Evolutionary conservation across 306 rosid species (phyloP), one percentile per base, ranked within the genome.

Genomic region (Quercus rubra): DNA sequence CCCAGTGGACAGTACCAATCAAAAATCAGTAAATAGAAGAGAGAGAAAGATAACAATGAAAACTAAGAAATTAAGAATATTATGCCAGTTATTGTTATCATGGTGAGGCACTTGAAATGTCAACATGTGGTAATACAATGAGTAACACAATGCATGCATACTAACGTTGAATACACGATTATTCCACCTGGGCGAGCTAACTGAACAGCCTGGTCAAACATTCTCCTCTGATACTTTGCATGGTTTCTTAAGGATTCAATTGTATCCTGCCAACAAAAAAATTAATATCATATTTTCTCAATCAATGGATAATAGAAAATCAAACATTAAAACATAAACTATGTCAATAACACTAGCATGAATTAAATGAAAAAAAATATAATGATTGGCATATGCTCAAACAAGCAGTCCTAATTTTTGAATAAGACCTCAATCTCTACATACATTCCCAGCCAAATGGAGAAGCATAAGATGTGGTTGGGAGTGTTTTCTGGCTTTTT

Each of bases 161-260:
- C 98, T 89, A 61, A 95, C 99, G 98, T 95, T 83, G 99, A 95
- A 83, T 95, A 95, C 62, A 95, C 96, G 18, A 95, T 79, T 35
- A 92, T 91, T 64, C 99, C 98, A 55, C 98, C 98, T 0, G 96
- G 89, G 20, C 93, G 88, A 79, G 85, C 97, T 80, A 95, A 80
- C 79, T 91, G 97, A 82, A 90, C 96, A 77, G 98, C 99, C 83
- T 95, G 99, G 80, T 95, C 97, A 76, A 95, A 86, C 98, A 92
- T 90, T 87, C 73, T 89, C 76, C 91, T 95, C 83, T 95, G 99
- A 79, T 95, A 92, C 76, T 81, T 95, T 4, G 85, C 94, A 73
- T 95, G 98, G 64, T 61, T 77, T 83, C 93, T 91, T 77, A 95
- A 86, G 58, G 94, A 90, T 70, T 89, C 91, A 77, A 95, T 73